These are phyloP conservation scores for Epichloe hybrida DNA, from an alignment of 2,329 filamentous ascomycete genomes.

Conservation along the genomic window DNA sequence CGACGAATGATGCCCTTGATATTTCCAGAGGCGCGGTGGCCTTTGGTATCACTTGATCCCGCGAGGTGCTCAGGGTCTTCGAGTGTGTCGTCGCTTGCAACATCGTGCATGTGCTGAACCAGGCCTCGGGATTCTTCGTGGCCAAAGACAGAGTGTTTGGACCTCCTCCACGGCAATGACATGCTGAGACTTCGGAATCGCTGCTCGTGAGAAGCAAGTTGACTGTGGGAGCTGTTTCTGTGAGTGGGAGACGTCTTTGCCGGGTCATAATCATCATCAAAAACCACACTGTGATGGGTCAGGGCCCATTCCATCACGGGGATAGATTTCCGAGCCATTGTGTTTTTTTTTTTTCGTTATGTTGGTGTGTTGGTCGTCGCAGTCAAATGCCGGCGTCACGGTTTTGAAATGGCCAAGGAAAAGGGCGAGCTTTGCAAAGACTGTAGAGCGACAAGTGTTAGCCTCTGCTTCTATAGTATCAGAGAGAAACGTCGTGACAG, in stretches of 20 bases:
- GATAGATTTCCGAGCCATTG: slow-evolving; percentile 4
- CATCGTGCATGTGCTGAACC: slow-evolving; percentile 17
- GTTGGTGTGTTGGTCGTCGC: neutral
- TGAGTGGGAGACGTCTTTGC: neutral
- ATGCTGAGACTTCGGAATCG: slow-evolving; percentile 36
- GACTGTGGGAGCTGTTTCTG: neutral
- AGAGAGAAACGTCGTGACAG: too few relatives aligned
- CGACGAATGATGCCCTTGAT: slow-evolving; percentile 40
- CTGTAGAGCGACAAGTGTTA: neutral
- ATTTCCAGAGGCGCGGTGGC: slow-evolving; percentile 16
- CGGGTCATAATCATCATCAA: slow-evolving; percentile 4
- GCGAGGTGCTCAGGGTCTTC: slow-evolving; percentile 12
- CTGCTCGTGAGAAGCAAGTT: slow-evolving; percentile 17
- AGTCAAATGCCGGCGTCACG: too few relatives aligned
- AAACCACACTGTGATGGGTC: neutral
- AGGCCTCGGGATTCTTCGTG: slow-evolving; percentile 18
- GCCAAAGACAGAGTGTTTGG: slow-evolving; percentile 28
- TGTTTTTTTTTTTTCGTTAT: neutral
- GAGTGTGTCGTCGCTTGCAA: slow-evolving; percentile 20
- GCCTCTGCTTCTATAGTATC: neutral
- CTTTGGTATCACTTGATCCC: slow-evolving; percentile 13
- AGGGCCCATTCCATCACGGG: slow-evolving; percentile 6
- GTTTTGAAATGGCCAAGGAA: too few relatives aligned
- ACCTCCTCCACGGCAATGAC: slow-evolving; percentile 35
- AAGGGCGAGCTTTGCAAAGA: neutral